Evolutionary conservation across 2,329 filamentous ascomycete genomes (phyloP).

Genomic region (Fusarium coffeatum): DNA sequence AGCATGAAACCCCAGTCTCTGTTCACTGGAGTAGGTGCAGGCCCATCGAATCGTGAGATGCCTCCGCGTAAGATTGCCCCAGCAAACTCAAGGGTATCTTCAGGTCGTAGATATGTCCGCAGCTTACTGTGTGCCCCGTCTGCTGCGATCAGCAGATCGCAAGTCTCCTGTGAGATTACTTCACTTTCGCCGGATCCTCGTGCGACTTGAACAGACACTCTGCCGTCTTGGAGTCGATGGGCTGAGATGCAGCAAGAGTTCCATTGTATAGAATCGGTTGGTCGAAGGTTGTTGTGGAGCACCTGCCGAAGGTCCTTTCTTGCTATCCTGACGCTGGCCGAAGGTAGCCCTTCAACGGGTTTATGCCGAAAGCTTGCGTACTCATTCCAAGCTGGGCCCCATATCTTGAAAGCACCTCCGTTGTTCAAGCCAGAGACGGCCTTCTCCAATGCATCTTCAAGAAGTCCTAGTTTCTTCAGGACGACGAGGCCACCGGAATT

Average conservation of each 20-base stretch:
- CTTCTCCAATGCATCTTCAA: constrained; percentile 49
- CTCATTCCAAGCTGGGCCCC: constrained; percentile 53
- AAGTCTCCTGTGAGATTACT: constrained; percentile 38
- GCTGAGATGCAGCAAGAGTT: constrained; percentile 44
- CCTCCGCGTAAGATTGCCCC: constrained; percentile 56
- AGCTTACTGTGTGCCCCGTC: constrained; percentile 59
- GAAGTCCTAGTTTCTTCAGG: constrained; percentile 54
- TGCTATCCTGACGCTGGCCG: constrained; percentile 52
- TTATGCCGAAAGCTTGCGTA: constrained; percentile 49
- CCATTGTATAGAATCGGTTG: constrained; percentile 43
- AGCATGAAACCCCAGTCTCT: constrained; percentile 57
- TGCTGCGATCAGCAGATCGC: constrained; percentile 59
- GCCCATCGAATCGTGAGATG: constrained; percentile 51
- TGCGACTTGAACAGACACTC: constrained; percentile 39
- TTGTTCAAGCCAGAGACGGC: constrained; percentile 49
- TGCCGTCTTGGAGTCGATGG: constrained; percentile 36
- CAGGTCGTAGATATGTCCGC: constrained; percentile 52
- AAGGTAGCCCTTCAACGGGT: constrained; percentile 51
- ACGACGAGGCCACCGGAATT: constrained; percentile 52
- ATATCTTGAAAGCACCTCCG: constrained; percentile 54
- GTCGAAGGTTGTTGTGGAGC: constrained; percentile 47
- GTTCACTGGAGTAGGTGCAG: constrained; percentile 50
- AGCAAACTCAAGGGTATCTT: constrained; percentile 54
- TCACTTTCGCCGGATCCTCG: constrained; percentile 1
- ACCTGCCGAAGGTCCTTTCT: constrained; percentile 52